These are phyloP conservation scores for Scenedesmus sp. DNA, from an alignment of 163 green algal species.

Conservation along the genomic window DNA sequence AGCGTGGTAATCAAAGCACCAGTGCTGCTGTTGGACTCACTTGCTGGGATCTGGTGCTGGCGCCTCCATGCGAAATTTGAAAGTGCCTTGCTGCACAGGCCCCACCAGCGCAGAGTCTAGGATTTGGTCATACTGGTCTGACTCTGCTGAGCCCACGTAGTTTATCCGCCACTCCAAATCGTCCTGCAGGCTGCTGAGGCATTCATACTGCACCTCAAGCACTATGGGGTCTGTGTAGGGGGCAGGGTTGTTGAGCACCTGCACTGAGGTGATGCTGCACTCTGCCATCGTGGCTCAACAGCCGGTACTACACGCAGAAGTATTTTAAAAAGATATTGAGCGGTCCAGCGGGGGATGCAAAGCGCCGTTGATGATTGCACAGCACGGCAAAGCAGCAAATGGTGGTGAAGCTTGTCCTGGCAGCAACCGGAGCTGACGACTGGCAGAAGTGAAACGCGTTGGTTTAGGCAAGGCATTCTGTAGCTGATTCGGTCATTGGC, in stretches of 20 bases:
- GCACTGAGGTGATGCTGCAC: constrained; percentile 89
- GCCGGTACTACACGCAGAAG: background rate
- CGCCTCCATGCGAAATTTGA: constrained; percentile 93
- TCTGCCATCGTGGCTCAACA: constrained; percentile 76
- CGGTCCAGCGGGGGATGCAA: background rate
- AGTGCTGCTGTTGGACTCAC: background rate
- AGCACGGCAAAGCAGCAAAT: background rate
- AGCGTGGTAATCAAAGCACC: background rate
- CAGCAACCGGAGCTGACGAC: background rate
- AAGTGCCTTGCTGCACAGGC: constrained; percentile 91
- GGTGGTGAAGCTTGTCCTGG: background rate
- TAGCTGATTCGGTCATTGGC: background rate
- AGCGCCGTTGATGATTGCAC: background rate
- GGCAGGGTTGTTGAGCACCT: constrained; percentile 91
- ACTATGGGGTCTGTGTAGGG: constrained; percentile 89
- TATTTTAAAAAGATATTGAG: background rate
- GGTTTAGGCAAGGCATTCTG: background rate
- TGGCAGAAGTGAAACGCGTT: background rate
- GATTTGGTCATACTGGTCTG: constrained; percentile 94
- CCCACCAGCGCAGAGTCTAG: constrained; percentile 97
- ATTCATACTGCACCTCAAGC: constrained; percentile 99
- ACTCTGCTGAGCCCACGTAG: constrained; percentile 97
- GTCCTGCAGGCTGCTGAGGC: constrained; percentile 82
- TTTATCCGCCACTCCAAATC: constrained; percentile 98
- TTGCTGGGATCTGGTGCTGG: constrained; percentile 85